A percentile compares a stretch with the other conserved stretches of the same genome.
Evolutionary conservation across 2,329 filamentous ascomycete genomes (phyloP).

Genomic region (Hymenoscyphus linearis): DNA sequence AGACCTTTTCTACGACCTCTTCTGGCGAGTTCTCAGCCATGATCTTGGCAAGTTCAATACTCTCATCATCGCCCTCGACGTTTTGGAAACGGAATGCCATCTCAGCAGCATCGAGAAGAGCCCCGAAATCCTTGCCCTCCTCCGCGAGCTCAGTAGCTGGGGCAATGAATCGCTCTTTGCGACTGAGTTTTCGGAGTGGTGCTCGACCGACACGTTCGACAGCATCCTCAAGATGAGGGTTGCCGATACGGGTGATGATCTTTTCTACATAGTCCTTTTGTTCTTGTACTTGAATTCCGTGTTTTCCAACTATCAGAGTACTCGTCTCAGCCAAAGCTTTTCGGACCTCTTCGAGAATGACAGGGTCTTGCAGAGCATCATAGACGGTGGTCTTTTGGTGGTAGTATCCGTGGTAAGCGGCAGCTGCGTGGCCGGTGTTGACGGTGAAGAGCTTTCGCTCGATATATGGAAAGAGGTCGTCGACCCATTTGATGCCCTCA

Average conservation of each 20-base stretch:
- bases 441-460: constrained; percentile 99
- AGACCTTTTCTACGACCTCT: constrained; percentile 74
- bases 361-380: constrained; percentile 75
- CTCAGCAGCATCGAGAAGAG: constrained; percentile 77
- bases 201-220: constrained; percentile 95
- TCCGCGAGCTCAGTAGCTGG: constrained; percentile 87
- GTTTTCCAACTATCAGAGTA: constrained; percentile 78
- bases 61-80: constrained; percentile 87
- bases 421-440: constrained; percentile 95
- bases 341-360: constrained; percentile 75
- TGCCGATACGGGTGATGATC: constrained; percentile 89
- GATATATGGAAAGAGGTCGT: constrained; percentile 88
- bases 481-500: constrained; percentile 87
- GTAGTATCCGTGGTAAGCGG: constrained; percentile 91
- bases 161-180: constrained; percentile 93
- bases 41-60: constrained; percentile 75
- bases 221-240: constrained; percentile 85
- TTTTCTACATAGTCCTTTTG: constrained; percentile 85
- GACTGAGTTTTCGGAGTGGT: constrained; percentile 85
- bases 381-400: constrained; percentile 82
- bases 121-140: constrained; percentile 64
- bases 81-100: constrained; percentile 95
- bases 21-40: constrained; percentile 69
- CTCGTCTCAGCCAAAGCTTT: constrained; percentile 82
- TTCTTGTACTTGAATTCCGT: constrained; percentile 67